Conservation (phyloP, 2,329 filamentous ascomycete species). For the Leptographium wingfieldii region DNA sequence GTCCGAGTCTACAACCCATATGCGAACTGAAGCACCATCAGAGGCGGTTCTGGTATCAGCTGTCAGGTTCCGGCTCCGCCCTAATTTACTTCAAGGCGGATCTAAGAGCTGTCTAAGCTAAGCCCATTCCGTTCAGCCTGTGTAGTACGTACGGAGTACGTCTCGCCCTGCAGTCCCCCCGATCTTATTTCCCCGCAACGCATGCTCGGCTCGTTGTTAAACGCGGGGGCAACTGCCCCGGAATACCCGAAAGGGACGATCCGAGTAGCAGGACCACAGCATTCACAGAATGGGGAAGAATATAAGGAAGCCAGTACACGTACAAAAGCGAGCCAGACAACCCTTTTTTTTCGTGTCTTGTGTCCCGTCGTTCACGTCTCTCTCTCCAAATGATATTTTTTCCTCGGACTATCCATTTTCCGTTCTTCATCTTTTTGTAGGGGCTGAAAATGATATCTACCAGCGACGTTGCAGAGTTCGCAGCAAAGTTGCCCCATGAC, state of each 20-base stretch:
- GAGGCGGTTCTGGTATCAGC: too few relatives aligned
- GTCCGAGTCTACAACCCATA: too few relatives aligned
- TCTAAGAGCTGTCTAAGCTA: too few relatives aligned
- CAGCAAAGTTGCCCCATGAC: slow-evolving; percentile 6
- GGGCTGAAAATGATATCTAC: background rate
- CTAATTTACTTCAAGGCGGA: too few relatives aligned
- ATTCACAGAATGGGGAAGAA: background rate
- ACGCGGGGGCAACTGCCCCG: background rate
- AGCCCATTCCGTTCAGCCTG: too few relatives aligned
- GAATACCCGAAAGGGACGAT: background rate
- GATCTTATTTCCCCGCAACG: background rate
- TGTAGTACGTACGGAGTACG: background rate
- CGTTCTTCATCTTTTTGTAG: background rate
- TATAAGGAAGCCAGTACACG: background rate
- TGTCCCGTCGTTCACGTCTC: background rate
- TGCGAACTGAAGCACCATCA: too few relatives aligned
- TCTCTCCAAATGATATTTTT: background rate
- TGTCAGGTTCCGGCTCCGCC: too few relatives aligned
- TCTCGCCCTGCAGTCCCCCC: background rate
- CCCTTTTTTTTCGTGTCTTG: background rate
- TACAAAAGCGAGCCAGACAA: background rate
- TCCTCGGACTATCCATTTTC: background rate
- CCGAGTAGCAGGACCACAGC: background rate
- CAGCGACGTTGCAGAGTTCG: background rate
- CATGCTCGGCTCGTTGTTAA: background rate